Percentiles rank a stretch among this genome's conserved stretches.
phyloP scores from a whole-genome alignment of 257 asterid species.

The Rhazya stricta region DNA sequence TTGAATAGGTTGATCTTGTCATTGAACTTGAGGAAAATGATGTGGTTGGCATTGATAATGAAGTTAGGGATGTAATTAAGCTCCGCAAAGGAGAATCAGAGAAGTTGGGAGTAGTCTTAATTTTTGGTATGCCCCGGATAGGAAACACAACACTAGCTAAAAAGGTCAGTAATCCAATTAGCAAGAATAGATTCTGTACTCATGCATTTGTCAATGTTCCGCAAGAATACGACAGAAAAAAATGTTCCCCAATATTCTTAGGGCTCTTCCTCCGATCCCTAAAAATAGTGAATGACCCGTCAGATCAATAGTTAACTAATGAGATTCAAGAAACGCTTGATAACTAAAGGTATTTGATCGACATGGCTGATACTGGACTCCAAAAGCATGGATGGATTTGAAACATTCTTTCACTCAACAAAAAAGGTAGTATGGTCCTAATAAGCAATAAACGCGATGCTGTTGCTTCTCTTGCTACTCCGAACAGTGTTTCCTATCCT shows the following conservation, averaged over 20 bases:
- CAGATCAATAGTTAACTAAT: background rate
- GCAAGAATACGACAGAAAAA: background rate
- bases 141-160: constrained; percentile 11
- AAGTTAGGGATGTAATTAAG: background rate
- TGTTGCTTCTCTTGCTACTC: no score
- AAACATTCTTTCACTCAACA: no score
- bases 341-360: no score
- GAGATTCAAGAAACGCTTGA: background rate
- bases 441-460: no score
- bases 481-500: no score
- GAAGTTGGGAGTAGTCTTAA: background rate
- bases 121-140: constrained; percentile 8
- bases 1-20: no score
- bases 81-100: background rate
- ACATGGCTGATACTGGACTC: no score
- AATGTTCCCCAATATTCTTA: background rate
- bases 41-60: background rate
- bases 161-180: background rate
- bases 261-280: background rate
- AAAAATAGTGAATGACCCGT: background rate
- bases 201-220: background rate
- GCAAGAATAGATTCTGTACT: background rate
- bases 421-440: no score
- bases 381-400: no score
- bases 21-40: background rate